Percentiles rank a stretch among this genome's conserved stretches.
These are phyloP conservation scores for Agapanthus africanus DNA, from an alignment of 106 monocot genomes.

Conservation along the genomic window DNA sequence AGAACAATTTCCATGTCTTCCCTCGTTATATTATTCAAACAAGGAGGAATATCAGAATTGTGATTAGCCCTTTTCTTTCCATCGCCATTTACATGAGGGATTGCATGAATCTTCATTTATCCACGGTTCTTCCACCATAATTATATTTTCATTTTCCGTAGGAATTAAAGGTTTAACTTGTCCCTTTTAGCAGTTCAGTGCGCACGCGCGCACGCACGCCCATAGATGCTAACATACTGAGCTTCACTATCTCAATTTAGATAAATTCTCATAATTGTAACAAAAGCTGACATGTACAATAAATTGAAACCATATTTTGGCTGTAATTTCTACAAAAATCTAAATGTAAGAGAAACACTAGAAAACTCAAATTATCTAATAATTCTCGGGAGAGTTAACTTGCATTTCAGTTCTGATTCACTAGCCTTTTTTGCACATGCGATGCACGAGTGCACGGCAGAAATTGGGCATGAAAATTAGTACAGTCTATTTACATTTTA, in stretches of 20 bases:
- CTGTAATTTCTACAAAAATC: too few relatives aligned
- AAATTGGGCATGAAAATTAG: too few relatives aligned
- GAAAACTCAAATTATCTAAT: not conserved
- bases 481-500: too few relatives aligned
- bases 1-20: slow-evolving; percentile 95
- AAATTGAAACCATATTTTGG: too few relatives aligned
- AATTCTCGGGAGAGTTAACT: not conserved
- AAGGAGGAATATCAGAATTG: slow-evolving; percentile 51
- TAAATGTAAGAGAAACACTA: slow-evolving; percentile 1
- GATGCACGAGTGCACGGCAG: too few relatives aligned
- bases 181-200: too few relatives aligned
- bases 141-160: slow-evolving; percentile 15
- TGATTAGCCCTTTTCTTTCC: slow-evolving; percentile 9
- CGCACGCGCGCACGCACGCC: too few relatives aligned
- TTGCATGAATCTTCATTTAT: slow-evolving; percentile 30
- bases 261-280: too few relatives aligned
- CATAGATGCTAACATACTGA: too few relatives aligned
- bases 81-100: slow-evolving; percentile 11
- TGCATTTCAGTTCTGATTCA: not conserved
- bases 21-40: slow-evolving; percentile 73
- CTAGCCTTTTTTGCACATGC: too few relatives aligned
- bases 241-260: too few relatives aligned
- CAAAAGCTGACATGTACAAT: too few relatives aligned
- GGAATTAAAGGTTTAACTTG: slow-evolving; percentile 1
- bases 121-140: slow-evolving; percentile 81